Evolutionary conservation across 345 rosid genomes (phyloP), one percentile per base, ranked within the genome.

Genomic region (Psidium guajava): DNA sequence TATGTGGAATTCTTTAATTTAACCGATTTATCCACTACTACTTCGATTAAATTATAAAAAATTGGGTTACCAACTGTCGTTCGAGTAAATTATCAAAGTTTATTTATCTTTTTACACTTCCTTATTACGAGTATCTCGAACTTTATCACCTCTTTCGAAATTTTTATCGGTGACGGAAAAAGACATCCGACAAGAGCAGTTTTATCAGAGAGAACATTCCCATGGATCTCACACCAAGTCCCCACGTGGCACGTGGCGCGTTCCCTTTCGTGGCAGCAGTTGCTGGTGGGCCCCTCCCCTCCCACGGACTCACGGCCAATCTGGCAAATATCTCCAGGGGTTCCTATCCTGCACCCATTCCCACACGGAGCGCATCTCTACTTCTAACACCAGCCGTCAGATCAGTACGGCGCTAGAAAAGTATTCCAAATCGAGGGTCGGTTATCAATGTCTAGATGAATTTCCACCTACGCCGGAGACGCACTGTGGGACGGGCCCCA

Each of bases 231-330:
- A 1, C 11, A 14, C 6, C 54, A 51, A 32, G 36, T 20, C 36
- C 36, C 36, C 36, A 36, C 36, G 36, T 2, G 36, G 3, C 59
- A 88, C 89, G 83, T 89, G 90, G 82, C 88, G 83, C 8, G 20
- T 57, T 81, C 24, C 86, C 61, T 85, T 89, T 89, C 42, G 86
- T 28, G 1, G 27, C 12, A 57, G 36, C 85, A 61, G 61, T 77
- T 87, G 84, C 82, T 75, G 54, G n/a, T 75, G 32, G 88, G 28
- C 21, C n/a, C 20, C 82, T 13, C 24, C 0, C 12, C 25, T 69
- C 21, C 21, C 80, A 4, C 80, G 80, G 22, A 21, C 4, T 18
- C 47, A 24, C 47, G 0, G n/a, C 24, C 24, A 21, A 5, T 20
- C 47, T 36, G 80, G 10, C 14, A 69, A 69, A 69, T 36, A 69